Conservation (phyloP, 2,329 filamentous ascomycete species). For the Trichoderma guizhouense region DNA sequence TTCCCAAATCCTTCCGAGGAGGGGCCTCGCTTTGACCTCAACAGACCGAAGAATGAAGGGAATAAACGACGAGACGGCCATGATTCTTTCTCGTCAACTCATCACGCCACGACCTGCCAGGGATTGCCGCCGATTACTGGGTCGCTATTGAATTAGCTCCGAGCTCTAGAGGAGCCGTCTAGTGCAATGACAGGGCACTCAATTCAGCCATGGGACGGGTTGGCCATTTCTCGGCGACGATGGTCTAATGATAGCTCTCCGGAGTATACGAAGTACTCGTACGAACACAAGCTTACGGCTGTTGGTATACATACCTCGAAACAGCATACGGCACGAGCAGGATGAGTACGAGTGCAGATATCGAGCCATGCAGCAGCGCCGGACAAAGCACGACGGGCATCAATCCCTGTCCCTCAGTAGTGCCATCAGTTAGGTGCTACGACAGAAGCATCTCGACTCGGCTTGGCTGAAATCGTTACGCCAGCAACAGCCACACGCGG, state of each 20-base stretch:
- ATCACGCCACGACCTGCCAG: slow-evolving; percentile 13
- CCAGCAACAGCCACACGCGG: slow-evolving; percentile 10
- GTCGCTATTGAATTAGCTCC: slow-evolving; percentile 11
- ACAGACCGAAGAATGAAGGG: not conserved
- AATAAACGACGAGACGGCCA: not conserved
- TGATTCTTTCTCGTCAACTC: not conserved
- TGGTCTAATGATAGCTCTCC: not conserved
- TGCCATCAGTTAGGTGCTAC: slow-evolving; percentile 3
- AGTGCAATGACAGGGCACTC: not conserved
- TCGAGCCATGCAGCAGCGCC: not conserved
- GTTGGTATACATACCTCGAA: not conserved
- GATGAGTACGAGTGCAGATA: not conserved
- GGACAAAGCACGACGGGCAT: not conserved
- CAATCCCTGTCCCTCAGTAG: not conserved
- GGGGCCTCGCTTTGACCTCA: not conserved
- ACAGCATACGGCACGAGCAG: not conserved
- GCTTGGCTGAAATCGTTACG: slow-evolving; percentile 3
- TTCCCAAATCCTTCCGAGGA: not conserved
- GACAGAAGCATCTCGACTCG: not conserved
- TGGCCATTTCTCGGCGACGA: not conserved
- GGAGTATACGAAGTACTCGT: not conserved
- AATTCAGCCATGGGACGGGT: not conserved
- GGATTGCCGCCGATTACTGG: slow-evolving; percentile 11
- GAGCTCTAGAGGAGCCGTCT: not conserved
- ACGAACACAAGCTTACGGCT: not conserved